Base-by-base conservation (phyloP, 768 basidiomycete species). In the Suillus sp. region DNA sequence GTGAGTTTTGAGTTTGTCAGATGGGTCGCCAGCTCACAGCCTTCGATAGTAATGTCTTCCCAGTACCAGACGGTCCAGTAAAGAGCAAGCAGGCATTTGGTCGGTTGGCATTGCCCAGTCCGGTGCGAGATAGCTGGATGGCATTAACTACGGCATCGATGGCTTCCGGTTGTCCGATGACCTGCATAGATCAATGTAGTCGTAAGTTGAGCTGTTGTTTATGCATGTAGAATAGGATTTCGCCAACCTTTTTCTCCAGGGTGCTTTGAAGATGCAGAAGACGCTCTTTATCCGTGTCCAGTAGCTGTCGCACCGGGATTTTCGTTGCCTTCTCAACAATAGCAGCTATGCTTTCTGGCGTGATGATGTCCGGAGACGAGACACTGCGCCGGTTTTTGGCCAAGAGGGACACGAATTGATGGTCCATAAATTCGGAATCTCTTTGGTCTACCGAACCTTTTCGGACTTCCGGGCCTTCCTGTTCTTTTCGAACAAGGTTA, bases 61-160 rank as follows among this genome's bases (percentile, higher is more conserved):
- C 74, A 6, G 74, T 78, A 25, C 78, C 79, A 30, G 73, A 73
- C 2, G 78, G 74, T 7, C 78, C 78, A 60, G 71, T 70, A 67
- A 83, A 80, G 43, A 83, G 70, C 72, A 83, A 81, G 38, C 74
- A 77, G 1, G 83, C 82, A 47, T 82, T 75, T 0, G 83, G 83
- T 45, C 80, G 70, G 48, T 77, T 71, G 34, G 79, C 76, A 61
- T 81, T 80, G 48, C 79, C 71, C 13, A 84, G 69, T 14, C 83
- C 83, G 20, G 79, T 80, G n/a, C 83, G 72, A 7, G 80, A 80
- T 30, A 84, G 72, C 43, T 82, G 75, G 42, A 84, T 78, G 5
- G 83, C 83, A 64, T 83, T 80, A 20, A 79, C 73, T 51, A 83
- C 81, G 2, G 83, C 77, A n/a, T 74, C 72, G 58, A 83, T 73